Conservation (phyloP, 805 yeast species). For the Ogataea zsoltii region DNA sequence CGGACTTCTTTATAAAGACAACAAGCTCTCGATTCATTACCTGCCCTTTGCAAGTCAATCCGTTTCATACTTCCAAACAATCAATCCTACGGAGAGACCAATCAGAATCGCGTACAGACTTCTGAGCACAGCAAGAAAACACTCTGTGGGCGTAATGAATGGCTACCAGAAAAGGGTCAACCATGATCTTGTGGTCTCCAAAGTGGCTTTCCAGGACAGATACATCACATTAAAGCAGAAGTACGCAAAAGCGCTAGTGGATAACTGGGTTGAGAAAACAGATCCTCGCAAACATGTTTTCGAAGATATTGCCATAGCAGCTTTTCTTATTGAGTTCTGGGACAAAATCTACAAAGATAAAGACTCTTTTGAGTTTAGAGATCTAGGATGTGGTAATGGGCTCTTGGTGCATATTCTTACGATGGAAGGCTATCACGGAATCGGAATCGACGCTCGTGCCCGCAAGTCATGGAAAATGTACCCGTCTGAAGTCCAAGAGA, state of each 20-base stretch:
- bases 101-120: conserved; percentile 81
- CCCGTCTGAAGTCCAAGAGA: conserved; percentile 60
- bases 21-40: conserved; percentile 69
- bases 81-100: conserved; percentile 57
- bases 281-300: conserved; percentile 95
- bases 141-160: conserved; percentile 76
- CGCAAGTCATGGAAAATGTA: conserved; percentile 85
- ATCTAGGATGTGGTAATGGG: conserved; percentile 96
- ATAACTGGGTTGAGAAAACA: conserved; percentile 88
- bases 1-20: conserved; percentile 57
- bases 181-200: conserved; percentile 84
- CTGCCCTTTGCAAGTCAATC: conserved; percentile 52
- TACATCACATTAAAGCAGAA: conserved; percentile 80
- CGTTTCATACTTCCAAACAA: conserved; percentile 28
- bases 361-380: conserved; percentile 67
- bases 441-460: conserved; percentile 86
- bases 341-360: conserved; percentile 42
- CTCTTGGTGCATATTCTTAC: conserved; percentile 71
- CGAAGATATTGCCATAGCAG: conserved; percentile 95
- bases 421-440: conserved; percentile 78
- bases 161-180: conserved; percentile 88
- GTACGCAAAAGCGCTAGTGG: conserved; percentile 73
- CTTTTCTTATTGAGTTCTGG: conserved; percentile 91
- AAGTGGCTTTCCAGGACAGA: conserved; percentile 78
- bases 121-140: conserved; percentile 77